Conservation (phyloP, 257 asterid genomes). For the Datura wrightii region DNA sequence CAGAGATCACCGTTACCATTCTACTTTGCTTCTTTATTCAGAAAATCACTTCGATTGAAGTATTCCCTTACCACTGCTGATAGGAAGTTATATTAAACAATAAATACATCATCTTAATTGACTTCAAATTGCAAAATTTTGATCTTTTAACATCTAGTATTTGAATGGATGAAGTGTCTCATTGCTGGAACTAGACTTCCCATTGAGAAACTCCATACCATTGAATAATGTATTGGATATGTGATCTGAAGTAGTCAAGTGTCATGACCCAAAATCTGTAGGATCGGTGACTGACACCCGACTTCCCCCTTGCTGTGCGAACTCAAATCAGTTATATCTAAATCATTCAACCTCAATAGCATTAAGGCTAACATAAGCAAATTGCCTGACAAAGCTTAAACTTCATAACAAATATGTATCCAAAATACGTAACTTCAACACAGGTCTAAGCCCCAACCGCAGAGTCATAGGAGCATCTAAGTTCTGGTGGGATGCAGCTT, state of each 20-base stretch:
- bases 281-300: background rate
- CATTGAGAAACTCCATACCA: background rate
- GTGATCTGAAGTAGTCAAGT: background rate
- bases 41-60: constrained; percentile 12
- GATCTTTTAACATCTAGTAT: background rate
- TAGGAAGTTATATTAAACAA: background rate
- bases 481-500: too few species aligned
- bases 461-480: too few species aligned
- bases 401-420: background rate
- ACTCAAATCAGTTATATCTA: background rate
- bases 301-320: background rate
- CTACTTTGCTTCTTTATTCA: background rate
- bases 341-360: constrained; percentile 4
- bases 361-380: background rate
- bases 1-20: background rate
- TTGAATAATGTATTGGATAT: background rate
- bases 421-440: background rate
- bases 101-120: background rate
- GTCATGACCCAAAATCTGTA: background rate
- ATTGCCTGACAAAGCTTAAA: background rate
- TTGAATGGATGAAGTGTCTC: background rate
- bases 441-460: background rate
- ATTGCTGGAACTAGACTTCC: background rate
- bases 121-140: constrained; percentile 1
- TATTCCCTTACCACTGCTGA: background rate